Evolutionary conservation across 345 rosid species (phyloP), one percentile per base, ranked within the genome.

Genomic region (Populus deltoides): DNA sequence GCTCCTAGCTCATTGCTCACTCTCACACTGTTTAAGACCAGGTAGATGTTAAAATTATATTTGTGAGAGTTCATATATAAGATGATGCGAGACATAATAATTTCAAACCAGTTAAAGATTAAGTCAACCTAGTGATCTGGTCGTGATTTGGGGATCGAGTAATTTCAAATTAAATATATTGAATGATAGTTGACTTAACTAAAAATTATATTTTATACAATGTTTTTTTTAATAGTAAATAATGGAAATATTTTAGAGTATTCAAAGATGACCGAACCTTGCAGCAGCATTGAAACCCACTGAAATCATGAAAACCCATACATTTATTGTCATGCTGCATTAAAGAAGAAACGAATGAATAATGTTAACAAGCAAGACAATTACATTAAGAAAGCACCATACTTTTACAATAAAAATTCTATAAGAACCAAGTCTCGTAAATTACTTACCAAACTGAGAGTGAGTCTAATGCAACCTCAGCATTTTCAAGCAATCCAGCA

Each of bases 1-100:
- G 94, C 97, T 78, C 94, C 97, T 17, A 92, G 75, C 78, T 89
- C 93, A 70, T 92, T 92, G 84, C 97, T 82, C 8, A 90, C 90
- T 45, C 97, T 88, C 65, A 90, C 92, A 77, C 92, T 92, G 85
- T 70, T 72, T 3, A 9, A 12, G 31, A 49, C 12, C 24, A 17
- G 13, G n/a, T 2, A 4, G 11, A 35, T 0, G 12, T 8, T 16
- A 36, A 38, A 38, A 7, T 6, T 7, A 38, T 38, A 38, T 38
- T 38, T 38, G 39, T 38, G 8, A 38, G 39, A 38, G 39, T 38
- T 38, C 39, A 38, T 38, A 38, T 38, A 38, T 38, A 38, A 38
- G 8, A 38, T 38, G 39, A 7, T 38, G 39, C 39, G 39, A 38
- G 39, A 38, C 39, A 6, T 6, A 7, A 38, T 38, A 38, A 38